A percentile compares a stretch with the other conserved stretches of the same genome.
Conservation (phyloP, 768 basidiomycete genomes). For the Pholiota microspora region DNA sequence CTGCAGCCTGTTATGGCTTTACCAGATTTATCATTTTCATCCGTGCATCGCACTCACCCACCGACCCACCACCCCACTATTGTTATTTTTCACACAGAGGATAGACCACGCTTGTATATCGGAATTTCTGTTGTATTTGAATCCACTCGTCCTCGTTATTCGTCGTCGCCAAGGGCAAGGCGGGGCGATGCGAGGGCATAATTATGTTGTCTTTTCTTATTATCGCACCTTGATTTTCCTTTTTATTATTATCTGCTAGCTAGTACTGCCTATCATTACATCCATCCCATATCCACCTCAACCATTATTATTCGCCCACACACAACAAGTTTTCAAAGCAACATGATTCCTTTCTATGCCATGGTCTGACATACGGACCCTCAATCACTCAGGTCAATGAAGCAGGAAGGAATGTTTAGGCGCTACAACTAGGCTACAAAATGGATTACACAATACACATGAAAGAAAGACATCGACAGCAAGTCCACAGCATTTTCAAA, state of each 20-base stretch:
- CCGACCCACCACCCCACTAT: conserved; percentile 4
- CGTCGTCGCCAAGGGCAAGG: too few relatives aligned
- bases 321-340: too few relatives aligned
- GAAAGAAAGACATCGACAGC: too few relatives aligned
- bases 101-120: conserved; percentile 6
- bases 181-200: neutral
- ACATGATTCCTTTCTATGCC: too few relatives aligned
- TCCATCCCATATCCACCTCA: neutral
- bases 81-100: conserved; percentile 8
- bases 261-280: neutral
- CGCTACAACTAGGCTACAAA: neutral
- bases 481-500: neutral
- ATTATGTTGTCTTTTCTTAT: conserved; percentile 1
- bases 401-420: too few relatives aligned
- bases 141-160: neutral
- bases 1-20: neutral
- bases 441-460: neutral
- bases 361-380: too few relatives aligned
- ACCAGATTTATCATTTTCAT: conserved; percentile 2
- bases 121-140: conserved; percentile 9
- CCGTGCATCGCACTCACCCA: too few relatives aligned
- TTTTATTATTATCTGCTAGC: neutral
- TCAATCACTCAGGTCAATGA: too few relatives aligned
- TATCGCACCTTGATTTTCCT: neutral
- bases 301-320: too few relatives aligned